A percentile compares a stretch with the other conserved stretches of the same genome.
Conservation (phyloP, 352 stramenopile species). For the Globisporangium barbulae region DNA sequence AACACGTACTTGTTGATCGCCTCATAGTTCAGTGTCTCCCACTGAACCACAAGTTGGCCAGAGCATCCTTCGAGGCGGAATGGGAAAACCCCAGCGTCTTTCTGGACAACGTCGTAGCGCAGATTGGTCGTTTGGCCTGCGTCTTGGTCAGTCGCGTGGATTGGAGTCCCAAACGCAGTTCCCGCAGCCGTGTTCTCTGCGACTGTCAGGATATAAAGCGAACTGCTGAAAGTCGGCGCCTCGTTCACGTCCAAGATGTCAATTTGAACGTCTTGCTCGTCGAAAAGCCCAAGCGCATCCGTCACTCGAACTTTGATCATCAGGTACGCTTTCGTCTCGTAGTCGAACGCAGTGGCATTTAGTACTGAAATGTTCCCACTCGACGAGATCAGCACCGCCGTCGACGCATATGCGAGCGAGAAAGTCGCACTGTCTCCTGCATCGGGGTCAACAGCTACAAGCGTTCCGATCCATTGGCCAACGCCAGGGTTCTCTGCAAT, state of each 20-base stretch:
- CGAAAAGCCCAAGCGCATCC: slow-evolving; percentile 33
- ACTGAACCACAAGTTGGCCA: slow-evolving; percentile 45
- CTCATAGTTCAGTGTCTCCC: slow-evolving; percentile 48
- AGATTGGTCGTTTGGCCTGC: slow-evolving; percentile 39
- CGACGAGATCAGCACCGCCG: slow-evolving; percentile 31
- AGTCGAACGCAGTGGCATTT: slow-evolving; percentile 40
- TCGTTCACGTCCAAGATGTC: slow-evolving; percentile 51
- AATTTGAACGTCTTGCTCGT: slow-evolving; percentile 39
- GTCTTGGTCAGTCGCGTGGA: slow-evolving; percentile 47
- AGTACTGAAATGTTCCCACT: slow-evolving; percentile 39
- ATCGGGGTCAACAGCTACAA: slow-evolving; percentile 37
- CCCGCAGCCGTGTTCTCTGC: slow-evolving; percentile 38
- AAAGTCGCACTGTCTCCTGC: slow-evolving; percentile 24
- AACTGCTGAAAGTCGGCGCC: slow-evolving; percentile 36
- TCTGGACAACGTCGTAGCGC: slow-evolving; percentile 41
- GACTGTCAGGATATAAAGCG: slow-evolving; percentile 34
- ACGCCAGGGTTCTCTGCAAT: slow-evolving; percentile 42
- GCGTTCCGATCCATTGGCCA: slow-evolving; percentile 39
- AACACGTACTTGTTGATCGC: slow-evolving; percentile 32
- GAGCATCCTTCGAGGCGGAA: slow-evolving; percentile 58
- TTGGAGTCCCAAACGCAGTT: slow-evolving; percentile 39
- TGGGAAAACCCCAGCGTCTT: slow-evolving; percentile 31
- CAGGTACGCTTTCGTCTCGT: slow-evolving; percentile 36
- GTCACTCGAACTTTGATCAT: slow-evolving; percentile 29
- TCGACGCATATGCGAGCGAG: slow-evolving; percentile 18